A percentile compares a stretch with the other conserved stretches of the same genome.
These are phyloP conservation scores for Citeromyces hawaiiensis DNA, from an alignment of 1,139 yeast species.

Conservation along the genomic window DNA sequence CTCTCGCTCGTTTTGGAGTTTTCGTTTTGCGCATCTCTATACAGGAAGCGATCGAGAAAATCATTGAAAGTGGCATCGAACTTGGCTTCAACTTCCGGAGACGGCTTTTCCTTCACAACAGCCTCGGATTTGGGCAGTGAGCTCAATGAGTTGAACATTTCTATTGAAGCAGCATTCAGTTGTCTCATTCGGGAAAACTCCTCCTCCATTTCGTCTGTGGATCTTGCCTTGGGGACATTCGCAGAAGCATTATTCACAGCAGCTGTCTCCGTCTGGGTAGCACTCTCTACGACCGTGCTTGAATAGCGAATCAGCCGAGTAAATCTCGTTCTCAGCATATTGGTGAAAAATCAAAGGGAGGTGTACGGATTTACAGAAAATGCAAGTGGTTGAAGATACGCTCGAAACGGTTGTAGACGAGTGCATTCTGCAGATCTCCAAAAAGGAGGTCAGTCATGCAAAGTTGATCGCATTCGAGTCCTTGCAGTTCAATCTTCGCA, in stretches of 20 bases:
- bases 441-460: not conserved
- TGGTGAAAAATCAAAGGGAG: not conserved
- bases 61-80: not conserved
- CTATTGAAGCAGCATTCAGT: not conserved
- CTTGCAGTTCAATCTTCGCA: not conserved
- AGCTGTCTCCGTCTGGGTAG: not conserved
- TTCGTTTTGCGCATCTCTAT: not conserved
- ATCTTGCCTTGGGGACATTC: not conserved
- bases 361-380: not conserved
- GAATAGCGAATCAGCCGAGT: not conserved
- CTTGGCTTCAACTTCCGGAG: not conserved
- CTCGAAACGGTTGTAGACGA: not conserved
- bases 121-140: not conserved
- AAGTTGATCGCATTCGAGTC: not conserved
- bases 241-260: not conserved
- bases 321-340: not conserved
- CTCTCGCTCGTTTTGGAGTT: not conserved
- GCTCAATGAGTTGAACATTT: constrained; percentile 1
- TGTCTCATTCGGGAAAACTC: constrained; percentile 1
- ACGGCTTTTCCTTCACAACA: not conserved
- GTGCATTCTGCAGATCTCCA: not conserved
- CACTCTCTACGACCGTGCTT: not conserved
- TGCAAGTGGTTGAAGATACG: not conserved
- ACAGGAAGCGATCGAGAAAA: constrained; percentile 1
- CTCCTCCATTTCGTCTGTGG: constrained; percentile 1